A percentile compares a stretch with the other conserved stretches of the same genome.
Evolutionary conservation across 306 rosid species (phyloP).

Genomic region (Canavalia gladiata): DNA sequence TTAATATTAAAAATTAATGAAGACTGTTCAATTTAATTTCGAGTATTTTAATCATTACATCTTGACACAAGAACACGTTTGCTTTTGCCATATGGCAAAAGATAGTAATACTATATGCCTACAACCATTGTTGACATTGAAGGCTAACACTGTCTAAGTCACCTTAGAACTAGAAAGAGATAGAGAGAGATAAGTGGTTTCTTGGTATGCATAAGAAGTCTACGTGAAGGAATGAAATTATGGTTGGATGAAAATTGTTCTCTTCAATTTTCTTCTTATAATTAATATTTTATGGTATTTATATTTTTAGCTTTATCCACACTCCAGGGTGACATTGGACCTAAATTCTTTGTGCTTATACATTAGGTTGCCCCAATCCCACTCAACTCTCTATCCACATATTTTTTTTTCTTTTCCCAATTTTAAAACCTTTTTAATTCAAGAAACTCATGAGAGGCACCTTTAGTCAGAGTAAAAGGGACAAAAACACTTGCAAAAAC

Average conservation of each 20-base stretch:
- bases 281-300: slow-evolving; percentile 31
- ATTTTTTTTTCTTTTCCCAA: slow-evolving; percentile 40
- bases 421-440: slow-evolving; percentile 25
- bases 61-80: slow-evolving; percentile 40
- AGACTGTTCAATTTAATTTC: background rate
- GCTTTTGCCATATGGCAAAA: slow-evolving; percentile 45
- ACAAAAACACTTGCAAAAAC: slow-evolving; percentile 39
- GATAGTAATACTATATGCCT: slow-evolving; percentile 23
- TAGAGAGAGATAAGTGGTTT: slow-evolving; percentile 51
- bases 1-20: background rate
- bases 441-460: slow-evolving; percentile 41
- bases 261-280: slow-evolving; percentile 27
- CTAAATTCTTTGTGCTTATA: slow-evolving; percentile 60
- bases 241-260: slow-evolving; percentile 59
- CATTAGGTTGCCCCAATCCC: slow-evolving; percentile 71
- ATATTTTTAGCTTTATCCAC: slow-evolving; percentile 64
- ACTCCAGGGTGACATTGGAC: slow-evolving; percentile 81
- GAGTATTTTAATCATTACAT: slow-evolving; percentile 3
- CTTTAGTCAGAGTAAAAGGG: slow-evolving; percentile 58
- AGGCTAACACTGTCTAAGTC: background rate
- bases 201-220: slow-evolving; percentile 71
- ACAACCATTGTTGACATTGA: slow-evolving; percentile 40
- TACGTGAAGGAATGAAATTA: slow-evolving; percentile 70
- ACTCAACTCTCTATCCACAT: slow-evolving; percentile 58
- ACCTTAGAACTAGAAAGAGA: slow-evolving; percentile 35